Percentiles rank a stretch among this genome's conserved stretches.
Conservation (phyloP, 257 asterid genomes). For the Nyctanthes arbortristis region DNA sequence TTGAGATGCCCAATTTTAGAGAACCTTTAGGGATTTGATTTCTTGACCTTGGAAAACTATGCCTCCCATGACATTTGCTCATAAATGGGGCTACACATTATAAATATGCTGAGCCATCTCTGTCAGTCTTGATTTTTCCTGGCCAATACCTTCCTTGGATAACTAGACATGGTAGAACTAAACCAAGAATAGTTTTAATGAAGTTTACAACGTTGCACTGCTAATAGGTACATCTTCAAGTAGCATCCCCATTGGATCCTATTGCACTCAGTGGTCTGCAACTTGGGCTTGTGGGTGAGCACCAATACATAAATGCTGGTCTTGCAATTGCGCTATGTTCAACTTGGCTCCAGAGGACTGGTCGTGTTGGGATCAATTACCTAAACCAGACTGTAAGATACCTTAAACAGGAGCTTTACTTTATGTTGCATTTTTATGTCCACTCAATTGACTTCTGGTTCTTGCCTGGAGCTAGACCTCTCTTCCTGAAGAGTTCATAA, state of each 20-base stretch:
- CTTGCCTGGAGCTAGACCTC: conserved; percentile 48
- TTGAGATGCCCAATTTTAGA: conserved; percentile 15
- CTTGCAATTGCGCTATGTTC: conserved; percentile 94
- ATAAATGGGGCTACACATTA: conserved; percentile 10
- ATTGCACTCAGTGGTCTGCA: conserved; percentile 57
- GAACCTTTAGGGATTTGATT: not conserved
- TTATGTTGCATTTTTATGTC: conserved; percentile 16
- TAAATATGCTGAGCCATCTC: conserved; percentile 1
- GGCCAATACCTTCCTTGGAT: conserved; percentile 8
- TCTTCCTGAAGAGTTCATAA: conserved; percentile 85
- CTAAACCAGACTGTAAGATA: conserved; percentile 71
- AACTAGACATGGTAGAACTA: conserved; percentile 14
- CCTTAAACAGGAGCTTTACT: conserved; percentile 8
- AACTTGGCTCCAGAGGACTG: conserved; percentile 92
- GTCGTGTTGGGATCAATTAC: conserved; percentile 73
- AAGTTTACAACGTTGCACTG: conserved; percentile 26
- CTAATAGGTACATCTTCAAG: conserved; percentile 78
- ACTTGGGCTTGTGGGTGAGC: conserved; percentile 97
- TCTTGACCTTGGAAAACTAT: conserved; percentile 16
- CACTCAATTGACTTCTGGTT: conserved; percentile 12
- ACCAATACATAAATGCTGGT: conserved; percentile 90
- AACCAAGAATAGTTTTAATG: conserved; percentile 3
- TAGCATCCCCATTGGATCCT: conserved; percentile 75
- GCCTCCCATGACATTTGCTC: conserved; percentile 3
- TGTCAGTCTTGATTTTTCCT: conserved; percentile 14